Evolutionary conservation across 164 flowering plant species (phyloP), one percentile per base, ranked within the genome.

Genomic region (Piper longum): DNA sequence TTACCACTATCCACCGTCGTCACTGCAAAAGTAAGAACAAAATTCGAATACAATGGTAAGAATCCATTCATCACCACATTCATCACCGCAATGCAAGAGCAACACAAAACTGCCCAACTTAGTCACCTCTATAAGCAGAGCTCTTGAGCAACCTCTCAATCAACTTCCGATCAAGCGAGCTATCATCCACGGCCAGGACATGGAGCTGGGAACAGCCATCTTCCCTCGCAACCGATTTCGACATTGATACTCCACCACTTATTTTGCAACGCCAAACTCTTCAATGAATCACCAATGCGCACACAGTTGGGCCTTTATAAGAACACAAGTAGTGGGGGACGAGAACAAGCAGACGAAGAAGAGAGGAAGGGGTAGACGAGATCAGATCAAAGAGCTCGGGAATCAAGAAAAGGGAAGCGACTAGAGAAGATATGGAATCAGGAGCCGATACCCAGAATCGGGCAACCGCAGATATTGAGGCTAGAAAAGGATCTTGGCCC

Each of bases 101-200:
- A 56, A 40, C 43, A 56, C 43, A 18, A 12, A 11, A 19, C 9
- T 12, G 7, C 7, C 16, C 7, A 36, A 6, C 63, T 7, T 6
- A 51, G 12, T 6, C 54, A 73, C 75, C 75, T 69, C 59, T 69
- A 19, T 65, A 73, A 8, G 75, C 63, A 65, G 75, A 73, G 7
- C 66, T 62, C 66, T 54, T 66, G 2, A 73, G 62, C 64, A 73
- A 42, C 54, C 64, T 58, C 64, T 73, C 75, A 44, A 73, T 66
- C 54, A 69, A 54, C 19, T 62, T 73, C 59, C 72, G 60, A 26
- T 73, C 75, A 45, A 73, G 54, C 39, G 56, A 54, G 42, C 67
- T 69, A 54, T 73, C 75, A 41, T 73, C 75, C 7, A 73, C 75
- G 5, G 67, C 75, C 17, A 73, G 36, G 11, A 73, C 72, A 59